Evolutionary conservation across 352 stramenopile species (phyloP).

Genomic region (Phytophthora foliorum): DNA sequence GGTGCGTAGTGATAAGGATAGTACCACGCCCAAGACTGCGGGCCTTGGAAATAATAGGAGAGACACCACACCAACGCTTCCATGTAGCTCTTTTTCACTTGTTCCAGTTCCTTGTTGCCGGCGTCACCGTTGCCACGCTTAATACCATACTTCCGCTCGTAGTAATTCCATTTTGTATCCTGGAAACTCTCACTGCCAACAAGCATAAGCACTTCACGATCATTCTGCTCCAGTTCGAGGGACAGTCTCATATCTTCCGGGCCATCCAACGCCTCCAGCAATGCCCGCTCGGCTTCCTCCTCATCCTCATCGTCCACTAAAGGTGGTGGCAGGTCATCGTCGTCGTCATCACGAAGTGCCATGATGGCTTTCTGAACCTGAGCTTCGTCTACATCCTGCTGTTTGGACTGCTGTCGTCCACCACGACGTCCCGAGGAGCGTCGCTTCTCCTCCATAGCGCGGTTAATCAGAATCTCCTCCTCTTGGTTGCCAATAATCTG

Average conservation of each 20-base stretch:
- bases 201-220: conserved; percentile 63
- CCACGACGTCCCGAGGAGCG: conserved; percentile 42
- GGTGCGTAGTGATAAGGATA: conserved; percentile 99
- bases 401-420: conserved; percentile 36
- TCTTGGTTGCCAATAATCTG: conserved; percentile 94
- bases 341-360: conserved; percentile 51
- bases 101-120: conserved; percentile 57
- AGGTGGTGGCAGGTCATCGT: conserved; percentile 46
- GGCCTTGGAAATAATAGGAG: conserved; percentile 92
- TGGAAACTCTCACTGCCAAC: conserved; percentile 80
- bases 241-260: conserved; percentile 55
- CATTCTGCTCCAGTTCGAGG: conserved; percentile 49
- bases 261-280: conserved; percentile 73
- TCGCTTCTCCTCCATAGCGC: conserved; percentile 65
- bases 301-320: conserved; percentile 60
- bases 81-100: conserved; percentile 83
- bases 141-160: conserved; percentile 84
- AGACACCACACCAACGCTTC: conserved; percentile 86
- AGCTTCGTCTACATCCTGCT: conserved; percentile 57
- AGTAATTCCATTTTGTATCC: conserved; percentile 90
- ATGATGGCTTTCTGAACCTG: conserved; percentile 60
- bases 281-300: conserved; percentile 59
- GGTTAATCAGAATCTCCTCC: conserved; percentile 93
- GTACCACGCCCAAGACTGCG: conserved; percentile 98
- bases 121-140: conserved; percentile 64